Percentiles rank a stretch among this genome's conserved stretches.
These are phyloP conservation scores for Yarrowia sp. DNA, from an alignment of 805 yeast species.

Conservation along the genomic window DNA sequence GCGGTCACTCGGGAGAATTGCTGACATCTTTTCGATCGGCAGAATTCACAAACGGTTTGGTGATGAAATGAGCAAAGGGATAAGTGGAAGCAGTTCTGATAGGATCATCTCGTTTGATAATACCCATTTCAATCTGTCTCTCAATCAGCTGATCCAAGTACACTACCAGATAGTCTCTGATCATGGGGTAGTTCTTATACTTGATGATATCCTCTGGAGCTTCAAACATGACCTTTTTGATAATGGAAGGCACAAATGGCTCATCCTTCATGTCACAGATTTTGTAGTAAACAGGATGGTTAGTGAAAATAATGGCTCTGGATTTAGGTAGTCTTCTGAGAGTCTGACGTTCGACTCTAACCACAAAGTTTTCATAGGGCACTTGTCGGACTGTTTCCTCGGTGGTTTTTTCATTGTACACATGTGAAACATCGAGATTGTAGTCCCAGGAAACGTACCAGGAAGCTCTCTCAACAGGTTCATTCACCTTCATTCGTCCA, in stretches of 20 bases:
- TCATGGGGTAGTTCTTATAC: slow-evolving; percentile 59
- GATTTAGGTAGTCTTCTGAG: slow-evolving; percentile 64
- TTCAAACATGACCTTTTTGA: slow-evolving; percentile 60
- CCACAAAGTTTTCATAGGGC: slow-evolving; percentile 55
- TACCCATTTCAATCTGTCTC: slow-evolving; percentile 49
- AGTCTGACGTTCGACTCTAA: slow-evolving; percentile 72
- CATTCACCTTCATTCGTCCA: slow-evolving; percentile 55
- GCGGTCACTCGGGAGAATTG: neutral
- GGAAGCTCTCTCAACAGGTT: slow-evolving; percentile 70
- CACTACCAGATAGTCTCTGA: slow-evolving; percentile 58
- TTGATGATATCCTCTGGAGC: slow-evolving; percentile 64
- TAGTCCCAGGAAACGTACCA: slow-evolving; percentile 73
- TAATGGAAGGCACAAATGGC: slow-evolving; percentile 63
- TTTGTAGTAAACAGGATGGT: slow-evolving; percentile 71
- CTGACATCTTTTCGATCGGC: neutral
- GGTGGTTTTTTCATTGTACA: slow-evolving; percentile 48
- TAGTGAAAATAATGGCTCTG: slow-evolving; percentile 59
- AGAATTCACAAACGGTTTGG: slow-evolving; percentile 1
- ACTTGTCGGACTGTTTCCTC: slow-evolving; percentile 32
- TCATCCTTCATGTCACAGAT: slow-evolving; percentile 79
- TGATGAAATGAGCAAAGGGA: slow-evolving; percentile 5
- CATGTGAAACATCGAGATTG: slow-evolving; percentile 14
- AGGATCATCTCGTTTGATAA: slow-evolving; percentile 9
- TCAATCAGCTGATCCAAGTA: slow-evolving; percentile 57
- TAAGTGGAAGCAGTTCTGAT: neutral